These are phyloP conservation scores for Exophiala dermatitidis DNA, from an alignment of 2,329 filamentous ascomycete species.

Conservation along the genomic window DNA sequence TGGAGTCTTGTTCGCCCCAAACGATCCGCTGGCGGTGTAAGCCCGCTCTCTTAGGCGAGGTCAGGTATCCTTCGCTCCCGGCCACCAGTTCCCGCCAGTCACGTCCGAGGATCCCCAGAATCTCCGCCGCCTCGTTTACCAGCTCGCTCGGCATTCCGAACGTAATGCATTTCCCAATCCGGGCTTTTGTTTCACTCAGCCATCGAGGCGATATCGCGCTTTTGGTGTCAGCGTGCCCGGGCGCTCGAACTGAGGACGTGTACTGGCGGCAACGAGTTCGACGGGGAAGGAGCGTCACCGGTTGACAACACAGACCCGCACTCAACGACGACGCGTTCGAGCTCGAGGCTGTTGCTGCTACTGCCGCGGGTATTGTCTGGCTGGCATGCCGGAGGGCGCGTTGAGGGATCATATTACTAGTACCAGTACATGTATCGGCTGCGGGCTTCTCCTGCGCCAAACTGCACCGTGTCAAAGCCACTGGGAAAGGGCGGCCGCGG, in stretches of 20 bases:
- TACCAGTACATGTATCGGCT: background rate
- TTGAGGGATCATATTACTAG: constrained; percentile 11
- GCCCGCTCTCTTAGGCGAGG: constrained; percentile 53
- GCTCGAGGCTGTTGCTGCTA: too few relatives aligned
- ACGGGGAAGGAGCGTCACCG: background rate
- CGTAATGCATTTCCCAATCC: constrained; percentile 66
- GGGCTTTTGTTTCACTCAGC: constrained; percentile 59
- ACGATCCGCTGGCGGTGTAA: constrained; percentile 61
- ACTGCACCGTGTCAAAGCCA: too few relatives aligned
- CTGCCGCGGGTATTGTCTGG: background rate
- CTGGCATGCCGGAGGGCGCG: constrained; percentile 12
- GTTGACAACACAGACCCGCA: background rate
- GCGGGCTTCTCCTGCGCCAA: too few relatives aligned
- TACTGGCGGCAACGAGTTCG: background rate
- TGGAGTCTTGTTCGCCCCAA: constrained; percentile 64
- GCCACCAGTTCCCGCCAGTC: constrained; percentile 68
- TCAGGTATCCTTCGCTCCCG: constrained; percentile 69
- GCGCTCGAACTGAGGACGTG: constrained; percentile 36
- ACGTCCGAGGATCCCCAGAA: constrained; percentile 53
- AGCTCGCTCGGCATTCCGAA: constrained; percentile 61
- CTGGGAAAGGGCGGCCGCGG: too few relatives aligned
- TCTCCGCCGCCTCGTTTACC: constrained; percentile 48
- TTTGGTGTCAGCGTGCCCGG: constrained; percentile 64
- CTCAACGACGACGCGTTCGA: too few relatives aligned
- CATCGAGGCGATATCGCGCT: constrained; percentile 50